These are phyloP conservation scores for Arthrocladium fulminans DNA, from an alignment of 2,329 filamentous ascomycete genomes.

Conservation along the genomic window DNA sequence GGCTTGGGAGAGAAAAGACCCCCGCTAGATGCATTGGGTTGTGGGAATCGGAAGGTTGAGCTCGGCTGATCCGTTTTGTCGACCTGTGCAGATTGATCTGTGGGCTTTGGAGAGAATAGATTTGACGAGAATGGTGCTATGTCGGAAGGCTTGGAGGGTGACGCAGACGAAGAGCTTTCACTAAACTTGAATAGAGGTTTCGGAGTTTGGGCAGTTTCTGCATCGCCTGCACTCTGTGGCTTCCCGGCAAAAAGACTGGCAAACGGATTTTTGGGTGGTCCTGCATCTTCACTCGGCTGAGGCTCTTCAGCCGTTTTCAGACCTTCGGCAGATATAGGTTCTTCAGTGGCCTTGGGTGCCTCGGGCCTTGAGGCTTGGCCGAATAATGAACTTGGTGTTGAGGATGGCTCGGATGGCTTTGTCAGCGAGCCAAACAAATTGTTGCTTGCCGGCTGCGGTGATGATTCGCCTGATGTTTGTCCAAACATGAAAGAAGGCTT, in stretches of 20 bases:
- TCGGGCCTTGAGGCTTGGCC: background rate
- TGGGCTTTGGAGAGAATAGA: background rate
- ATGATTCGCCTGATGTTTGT: background rate
- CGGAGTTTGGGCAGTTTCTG: background rate
- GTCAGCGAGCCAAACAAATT: background rate
- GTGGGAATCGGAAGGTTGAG: background rate
- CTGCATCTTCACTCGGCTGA: background rate
- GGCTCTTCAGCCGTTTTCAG: background rate
- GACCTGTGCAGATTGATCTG: background rate
- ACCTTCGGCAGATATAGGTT: background rate
- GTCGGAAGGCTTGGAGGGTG: conserved; percentile 5
- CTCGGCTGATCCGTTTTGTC: background rate
- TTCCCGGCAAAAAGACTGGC: conserved; percentile 3
- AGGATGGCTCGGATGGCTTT: background rate
- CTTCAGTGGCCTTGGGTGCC: background rate
- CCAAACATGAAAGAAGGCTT: conserved; percentile 2
- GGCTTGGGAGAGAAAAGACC: conserved; percentile 7
- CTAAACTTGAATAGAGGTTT: conserved; percentile 13
- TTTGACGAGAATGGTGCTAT: background rate
- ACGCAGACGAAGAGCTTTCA: conserved; percentile 1
- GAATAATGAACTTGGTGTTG: background rate
- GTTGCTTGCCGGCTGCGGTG: background rate
- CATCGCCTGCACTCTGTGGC: background rate
- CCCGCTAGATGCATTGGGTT: conserved; percentile 2
- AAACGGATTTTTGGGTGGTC: conserved; percentile 5